Evolutionary conservation across 2,329 filamentous ascomycete species (phyloP).

Genomic region (Chaetomiaceae sp.): DNA sequence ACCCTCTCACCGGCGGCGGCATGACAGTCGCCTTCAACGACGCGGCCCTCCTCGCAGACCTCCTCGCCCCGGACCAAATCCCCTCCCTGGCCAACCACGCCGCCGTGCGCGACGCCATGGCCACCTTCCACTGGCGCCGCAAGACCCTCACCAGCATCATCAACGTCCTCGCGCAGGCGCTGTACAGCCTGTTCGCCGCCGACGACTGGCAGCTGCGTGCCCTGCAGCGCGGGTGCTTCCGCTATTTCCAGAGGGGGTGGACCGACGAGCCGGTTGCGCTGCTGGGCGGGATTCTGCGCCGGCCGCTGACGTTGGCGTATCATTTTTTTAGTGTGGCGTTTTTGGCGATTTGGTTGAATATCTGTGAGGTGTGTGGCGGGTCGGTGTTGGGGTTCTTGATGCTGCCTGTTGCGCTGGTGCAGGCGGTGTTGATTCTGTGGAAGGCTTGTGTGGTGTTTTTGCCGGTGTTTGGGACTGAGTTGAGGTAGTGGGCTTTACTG

Average conservation of each 20-base stretch:
- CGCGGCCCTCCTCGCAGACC: constrained; percentile 67
- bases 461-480: constrained; percentile 71
- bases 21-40: constrained; percentile 99
- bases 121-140: constrained; percentile 77
- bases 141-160: constrained; percentile 82
- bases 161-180: constrained; percentile 94
- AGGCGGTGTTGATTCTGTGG: constrained; percentile 67
- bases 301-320: constrained; percentile 72
- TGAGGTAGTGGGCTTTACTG: constrained; percentile 11
- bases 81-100: constrained; percentile 63
- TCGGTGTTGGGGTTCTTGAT: constrained; percentile 50
- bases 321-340: constrained; percentile 96
- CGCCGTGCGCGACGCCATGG: constrained; percentile 64
- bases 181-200: constrained; percentile 89
- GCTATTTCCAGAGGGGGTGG: constrained; percentile 76
- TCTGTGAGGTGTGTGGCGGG: constrained; percentile 36
- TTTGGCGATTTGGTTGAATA: constrained; percentile 69
- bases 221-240: constrained; percentile 86
- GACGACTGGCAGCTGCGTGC: constrained; percentile 70
- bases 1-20: constrained; percentile 91
- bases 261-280: constrained; percentile 76
- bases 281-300: constrained; percentile 73
- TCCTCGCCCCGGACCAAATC: constrained; percentile 66
- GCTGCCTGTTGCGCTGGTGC: constrained; percentile 59
- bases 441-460: constrained; percentile 79